A percentile compares a stretch with the other conserved stretches of the same genome.
phyloP scores from a whole-genome alignment of 352 stramenopile genomes.

The Phytophthora tentaculata region DNA sequence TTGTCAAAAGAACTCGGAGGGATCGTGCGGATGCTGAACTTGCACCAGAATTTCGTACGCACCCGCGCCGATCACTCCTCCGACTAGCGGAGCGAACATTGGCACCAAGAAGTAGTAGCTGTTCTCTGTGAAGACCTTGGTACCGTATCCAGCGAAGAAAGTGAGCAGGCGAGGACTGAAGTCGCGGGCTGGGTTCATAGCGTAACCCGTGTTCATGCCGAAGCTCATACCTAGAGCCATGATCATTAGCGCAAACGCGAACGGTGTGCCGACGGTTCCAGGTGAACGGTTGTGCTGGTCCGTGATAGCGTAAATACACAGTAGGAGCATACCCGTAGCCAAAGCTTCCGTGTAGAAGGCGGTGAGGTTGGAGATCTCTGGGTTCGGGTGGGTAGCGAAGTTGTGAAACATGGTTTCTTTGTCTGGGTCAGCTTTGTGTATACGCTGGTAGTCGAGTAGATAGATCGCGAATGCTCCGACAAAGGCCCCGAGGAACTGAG shows the following conservation, averaged over 20 bases:
- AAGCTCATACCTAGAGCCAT: constrained; percentile 69
- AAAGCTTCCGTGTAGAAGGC: constrained; percentile 65
- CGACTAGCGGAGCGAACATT: constrained; percentile 57
- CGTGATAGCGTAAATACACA: constrained; percentile 62
- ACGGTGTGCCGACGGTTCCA: constrained; percentile 40
- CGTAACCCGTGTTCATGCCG: constrained; percentile 52
- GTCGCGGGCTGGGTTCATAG: constrained; percentile 57
- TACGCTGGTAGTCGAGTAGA: constrained; percentile 54
- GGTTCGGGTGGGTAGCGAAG: constrained; percentile 60
- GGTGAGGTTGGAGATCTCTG: constrained; percentile 46
- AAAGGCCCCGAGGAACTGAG: constrained; percentile 55
- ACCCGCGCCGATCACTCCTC: constrained; percentile 48
- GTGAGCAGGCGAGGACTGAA: constrained; percentile 53
- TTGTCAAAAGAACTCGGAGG: constrained; percentile 14
- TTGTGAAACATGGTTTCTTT: constrained; percentile 46
- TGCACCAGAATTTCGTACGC: constrained; percentile 59
- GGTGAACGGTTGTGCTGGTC: constrained; percentile 57
- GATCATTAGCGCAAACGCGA: constrained; percentile 60
- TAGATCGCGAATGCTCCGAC: constrained; percentile 47
- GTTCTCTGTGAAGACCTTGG: constrained; percentile 59
- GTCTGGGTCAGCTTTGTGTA: constrained; percentile 52
- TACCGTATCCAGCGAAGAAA: constrained; percentile 56
- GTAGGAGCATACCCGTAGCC: constrained; percentile 58
- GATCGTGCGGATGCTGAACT: constrained; percentile 53
- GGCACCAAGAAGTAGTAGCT: constrained; percentile 70